phyloP scores from a whole-genome alignment of 2,329 filamentous ascomycete genomes.

The Penicillium janthinellum region DNA sequence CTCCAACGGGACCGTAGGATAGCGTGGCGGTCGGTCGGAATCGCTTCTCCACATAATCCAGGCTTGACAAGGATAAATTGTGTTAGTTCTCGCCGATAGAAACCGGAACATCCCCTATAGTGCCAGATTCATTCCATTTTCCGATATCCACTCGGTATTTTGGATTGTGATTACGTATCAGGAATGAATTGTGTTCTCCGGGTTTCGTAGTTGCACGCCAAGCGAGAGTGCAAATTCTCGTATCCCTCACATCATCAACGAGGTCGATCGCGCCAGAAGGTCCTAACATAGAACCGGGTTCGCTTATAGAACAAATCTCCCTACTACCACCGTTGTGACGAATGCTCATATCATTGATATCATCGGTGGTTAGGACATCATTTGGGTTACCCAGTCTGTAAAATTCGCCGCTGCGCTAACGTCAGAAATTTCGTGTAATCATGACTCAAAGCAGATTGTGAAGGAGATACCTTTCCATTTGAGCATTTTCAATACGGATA shows the following conservation, averaged over 20 bases:
- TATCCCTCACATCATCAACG: constrained; percentile 7
- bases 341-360: neutral
- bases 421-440: neutral
- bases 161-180: constrained; percentile 1
- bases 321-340: neutral
- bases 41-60: neutral
- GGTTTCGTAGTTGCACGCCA: constrained; percentile 1
- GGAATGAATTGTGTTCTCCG: constrained; percentile 2
- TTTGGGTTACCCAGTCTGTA: neutral
- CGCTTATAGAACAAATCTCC: neutral
- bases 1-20: neutral
- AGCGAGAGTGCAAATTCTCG: constrained; percentile 1
- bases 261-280: neutral
- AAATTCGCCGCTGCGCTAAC: neutral
- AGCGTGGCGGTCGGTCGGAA: neutral
- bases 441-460: neutral
- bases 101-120: constrained; percentile 1
- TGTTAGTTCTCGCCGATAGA: neutral
- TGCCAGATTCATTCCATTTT: constrained; percentile 1
- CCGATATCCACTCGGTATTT: constrained; percentile 4
- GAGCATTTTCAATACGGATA: neutral
- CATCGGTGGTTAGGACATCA: neutral
- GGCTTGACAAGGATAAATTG: neutral
- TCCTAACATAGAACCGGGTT: neutral
- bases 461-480: neutral